phyloP scores from a whole-genome alignment of 495 filamentous ascomycete species.

The Haplographium delicatum region DNA sequence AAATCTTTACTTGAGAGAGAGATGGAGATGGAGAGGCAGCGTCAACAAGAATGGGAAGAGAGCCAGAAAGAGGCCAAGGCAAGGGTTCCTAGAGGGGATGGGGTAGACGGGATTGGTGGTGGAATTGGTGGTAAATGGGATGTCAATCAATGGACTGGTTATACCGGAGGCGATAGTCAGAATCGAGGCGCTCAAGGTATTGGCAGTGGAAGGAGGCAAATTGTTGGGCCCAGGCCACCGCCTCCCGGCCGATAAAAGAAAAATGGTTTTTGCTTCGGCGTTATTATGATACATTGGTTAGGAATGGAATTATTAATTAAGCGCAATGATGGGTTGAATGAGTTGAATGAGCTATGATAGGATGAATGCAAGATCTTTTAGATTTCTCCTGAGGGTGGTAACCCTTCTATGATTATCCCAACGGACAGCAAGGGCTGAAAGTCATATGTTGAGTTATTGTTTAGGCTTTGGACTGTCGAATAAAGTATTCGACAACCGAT shows the following conservation, averaged over 20 bases:
- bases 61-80: slow-evolving; percentile 67
- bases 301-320: neutral
- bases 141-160: slow-evolving; percentile 80
- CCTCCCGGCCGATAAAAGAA: slow-evolving; percentile 29
- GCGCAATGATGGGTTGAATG: neutral
- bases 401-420: too few species aligned
- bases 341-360: neutral
- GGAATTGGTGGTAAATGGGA: slow-evolving; percentile 69
- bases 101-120: slow-evolving; percentile 48
- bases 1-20: slow-evolving; percentile 88
- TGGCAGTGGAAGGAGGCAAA: slow-evolving; percentile 71
- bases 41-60: slow-evolving; percentile 93
- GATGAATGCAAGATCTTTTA: slow-evolving; percentile 1
- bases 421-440: neutral
- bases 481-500: too few species aligned
- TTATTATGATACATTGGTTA: neutral
- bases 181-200: slow-evolving; percentile 67
- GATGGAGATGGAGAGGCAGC: slow-evolving; percentile 91
- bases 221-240: slow-evolving; percentile 71
- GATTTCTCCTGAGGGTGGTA: too few species aligned
- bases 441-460: too few species aligned
- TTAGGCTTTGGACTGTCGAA: too few species aligned
- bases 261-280: neutral
- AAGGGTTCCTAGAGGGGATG: slow-evolving; percentile 41
- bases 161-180: slow-evolving; percentile 77